Conservation (phyloP, 179 eudicot species). For the Corrigiola litoralis region DNA sequence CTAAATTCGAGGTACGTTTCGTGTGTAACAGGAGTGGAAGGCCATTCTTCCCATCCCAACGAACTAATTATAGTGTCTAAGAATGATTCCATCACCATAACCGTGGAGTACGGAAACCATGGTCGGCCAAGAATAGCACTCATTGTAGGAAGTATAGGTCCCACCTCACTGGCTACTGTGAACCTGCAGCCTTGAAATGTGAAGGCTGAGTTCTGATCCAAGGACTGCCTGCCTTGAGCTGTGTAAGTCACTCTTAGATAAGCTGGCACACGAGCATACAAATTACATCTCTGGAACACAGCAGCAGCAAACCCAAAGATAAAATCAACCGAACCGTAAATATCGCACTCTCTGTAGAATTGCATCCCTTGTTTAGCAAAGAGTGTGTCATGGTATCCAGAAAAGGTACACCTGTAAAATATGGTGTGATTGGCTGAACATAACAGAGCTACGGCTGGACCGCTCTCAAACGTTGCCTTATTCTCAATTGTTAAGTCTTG, state of each 20-base stretch:
- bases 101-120: conserved; percentile 30
- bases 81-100: conserved; percentile 32
- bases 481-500: conserved; percentile 25
- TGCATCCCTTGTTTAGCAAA: conserved; percentile 25
- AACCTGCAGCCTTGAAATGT: conserved; percentile 26
- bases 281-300: conserved; percentile 31
- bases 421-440: conserved; percentile 20
- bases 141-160: neutral
- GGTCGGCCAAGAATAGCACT: conserved; percentile 27
- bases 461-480: conserved; percentile 17
- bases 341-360: conserved; percentile 30
- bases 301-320: conserved; percentile 33
- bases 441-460: conserved; percentile 26
- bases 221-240: conserved; percentile 19
- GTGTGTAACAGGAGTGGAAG: conserved; percentile 1
- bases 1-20: conserved; percentile 22
- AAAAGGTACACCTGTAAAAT: conserved; percentile 23
- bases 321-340: conserved; percentile 32
- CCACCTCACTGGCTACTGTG: conserved; percentile 17
- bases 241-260: conserved; percentile 20
- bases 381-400: conserved; percentile 31
- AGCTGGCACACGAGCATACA: conserved; percentile 19
- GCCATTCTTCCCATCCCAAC: conserved; percentile 28
- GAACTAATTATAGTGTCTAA: conserved; percentile 19
- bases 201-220: conserved; percentile 18